phyloP scores from a whole-genome alignment of 371 early-diverging fungal genomes.

The Batkoa obscura region DNA sequence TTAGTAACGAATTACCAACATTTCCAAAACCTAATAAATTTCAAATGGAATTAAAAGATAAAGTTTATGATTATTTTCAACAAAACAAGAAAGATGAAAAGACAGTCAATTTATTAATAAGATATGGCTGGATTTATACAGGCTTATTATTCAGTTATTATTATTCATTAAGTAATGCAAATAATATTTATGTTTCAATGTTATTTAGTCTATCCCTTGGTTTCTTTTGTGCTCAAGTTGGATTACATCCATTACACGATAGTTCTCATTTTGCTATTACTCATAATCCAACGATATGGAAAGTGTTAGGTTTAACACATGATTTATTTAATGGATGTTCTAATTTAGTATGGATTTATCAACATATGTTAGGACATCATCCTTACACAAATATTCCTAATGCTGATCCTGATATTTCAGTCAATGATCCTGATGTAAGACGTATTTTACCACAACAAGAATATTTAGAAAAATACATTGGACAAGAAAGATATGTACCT shows the following conservation, averaged over 20 bases:
- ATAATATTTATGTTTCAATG: slow-evolving; percentile 16
- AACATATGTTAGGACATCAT: slow-evolving; percentile 37
- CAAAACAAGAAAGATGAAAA: slow-evolving; percentile 11
- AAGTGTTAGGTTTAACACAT: slow-evolving; percentile 26
- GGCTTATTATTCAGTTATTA: slow-evolving; percentile 11
- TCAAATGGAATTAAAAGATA: slow-evolving; percentile 8
- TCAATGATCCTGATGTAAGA: slow-evolving; percentile 26
- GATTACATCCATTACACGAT: slow-evolving; percentile 32
- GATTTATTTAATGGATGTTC: slow-evolving; percentile 35
- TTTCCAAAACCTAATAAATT: slow-evolving; percentile 26
- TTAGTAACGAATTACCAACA: slow-evolving; percentile 20
- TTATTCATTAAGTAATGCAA: slow-evolving; percentile 17
- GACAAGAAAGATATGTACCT: slow-evolving; percentile 28
- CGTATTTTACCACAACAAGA: slow-evolving; percentile 25
- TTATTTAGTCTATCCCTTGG: slow-evolving; percentile 22
- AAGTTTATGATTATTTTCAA: slow-evolving; percentile 14
- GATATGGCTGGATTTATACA: not conserved
- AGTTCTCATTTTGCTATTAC: slow-evolving; percentile 30
- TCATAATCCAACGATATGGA: slow-evolving; percentile 28
- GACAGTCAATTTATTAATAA: slow-evolving; percentile 4
- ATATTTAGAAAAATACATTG: slow-evolving; percentile 24
- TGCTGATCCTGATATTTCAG: slow-evolving; percentile 30
- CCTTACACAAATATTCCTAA: slow-evolving; percentile 31
- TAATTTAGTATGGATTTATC: slow-evolving; percentile 30
- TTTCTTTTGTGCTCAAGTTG: slow-evolving; percentile 23